A percentile compares a stretch with the other conserved stretches of the same genome.
These are phyloP conservation scores for Vaccinium vitisidaea DNA, from an alignment of 148 eudicot genomes.

Conservation along the genomic window DNA sequence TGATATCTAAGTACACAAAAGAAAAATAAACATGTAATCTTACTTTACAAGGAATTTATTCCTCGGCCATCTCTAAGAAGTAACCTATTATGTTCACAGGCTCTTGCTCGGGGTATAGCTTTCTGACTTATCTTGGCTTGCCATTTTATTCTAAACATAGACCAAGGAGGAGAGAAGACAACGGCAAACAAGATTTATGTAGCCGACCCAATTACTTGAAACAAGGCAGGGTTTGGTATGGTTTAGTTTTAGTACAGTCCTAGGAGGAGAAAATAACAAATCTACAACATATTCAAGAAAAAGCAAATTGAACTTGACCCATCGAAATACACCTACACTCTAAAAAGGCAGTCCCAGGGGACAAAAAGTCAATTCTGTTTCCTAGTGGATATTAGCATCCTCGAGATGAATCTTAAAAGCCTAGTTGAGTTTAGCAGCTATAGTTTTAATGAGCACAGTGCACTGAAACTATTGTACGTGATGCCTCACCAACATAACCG, in stretches of 20 bases:
- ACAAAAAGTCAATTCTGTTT: neutral
- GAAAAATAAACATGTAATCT: neutral
- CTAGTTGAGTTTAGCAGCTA: neutral
- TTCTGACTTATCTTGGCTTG: neutral
- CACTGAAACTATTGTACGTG: neutral
- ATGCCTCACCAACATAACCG: neutral
- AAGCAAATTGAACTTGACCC: neutral
- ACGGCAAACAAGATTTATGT: neutral
- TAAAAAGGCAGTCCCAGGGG: neutral
- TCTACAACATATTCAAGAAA: neutral
- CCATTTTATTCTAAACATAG: neutral
- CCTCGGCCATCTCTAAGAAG: neutral
- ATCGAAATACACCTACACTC: neutral
- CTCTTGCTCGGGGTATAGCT: neutral
- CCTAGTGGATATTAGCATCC: neutral
- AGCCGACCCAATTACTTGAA: neutral
- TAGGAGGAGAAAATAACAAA: conserved; percentile 2
- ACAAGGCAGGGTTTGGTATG: neutral
- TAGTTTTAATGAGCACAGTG: neutral
- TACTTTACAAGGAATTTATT: neutral
- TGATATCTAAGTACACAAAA: neutral
- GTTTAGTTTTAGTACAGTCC: neutral
- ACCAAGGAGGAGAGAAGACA: neutral
- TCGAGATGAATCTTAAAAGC: neutral
- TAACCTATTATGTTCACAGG: neutral